phyloP scores from a whole-genome alignment of 2,329 filamentous ascomycete genomes.

The Metarhizium album region DNA sequence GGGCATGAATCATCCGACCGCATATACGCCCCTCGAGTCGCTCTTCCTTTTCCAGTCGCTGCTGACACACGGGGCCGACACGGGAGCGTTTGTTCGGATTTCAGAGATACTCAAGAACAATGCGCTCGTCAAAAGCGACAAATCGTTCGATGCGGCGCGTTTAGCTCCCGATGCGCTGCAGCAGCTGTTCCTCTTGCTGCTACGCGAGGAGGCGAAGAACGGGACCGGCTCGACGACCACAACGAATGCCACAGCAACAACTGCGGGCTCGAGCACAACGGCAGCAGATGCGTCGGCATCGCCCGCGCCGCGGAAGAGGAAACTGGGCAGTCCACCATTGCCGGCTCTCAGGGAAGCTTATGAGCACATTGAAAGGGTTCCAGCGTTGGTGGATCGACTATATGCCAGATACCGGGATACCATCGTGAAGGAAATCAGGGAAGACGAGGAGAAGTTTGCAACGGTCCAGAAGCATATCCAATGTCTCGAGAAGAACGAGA shows the following conservation, averaged over 20 bases:
- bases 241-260: background rate
- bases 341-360: constrained; percentile 56
- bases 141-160: constrained; percentile 61
- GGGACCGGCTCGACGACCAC: constrained; percentile 27
- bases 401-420: constrained; percentile 65
- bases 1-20: constrained; percentile 47
- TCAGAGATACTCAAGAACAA: constrained; percentile 67
- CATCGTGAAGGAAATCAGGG: constrained; percentile 57
- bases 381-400: constrained; percentile 59
- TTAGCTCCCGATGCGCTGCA: constrained; percentile 69
- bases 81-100: constrained; percentile 57
- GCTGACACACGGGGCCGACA: constrained; percentile 53
- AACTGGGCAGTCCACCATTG: constrained; percentile 53
- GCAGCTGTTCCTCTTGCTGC: constrained; percentile 63
- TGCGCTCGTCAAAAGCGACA: constrained; percentile 57
- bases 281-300: constrained; percentile 33
- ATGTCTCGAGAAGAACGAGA: constrained; percentile 47
- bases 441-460: constrained; percentile 61
- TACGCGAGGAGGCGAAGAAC: constrained; percentile 59
- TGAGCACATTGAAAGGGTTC: constrained; percentile 57
- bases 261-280: background rate
- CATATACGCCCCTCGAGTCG: constrained; percentile 77
- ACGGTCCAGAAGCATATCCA: constrained; percentile 56
- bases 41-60: constrained; percentile 77
- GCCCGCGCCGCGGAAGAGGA: constrained; percentile 60